These are phyloP conservation scores for Saturnispora mendoncae DNA, from an alignment of 805 yeast genomes.

Conservation along the genomic window DNA sequence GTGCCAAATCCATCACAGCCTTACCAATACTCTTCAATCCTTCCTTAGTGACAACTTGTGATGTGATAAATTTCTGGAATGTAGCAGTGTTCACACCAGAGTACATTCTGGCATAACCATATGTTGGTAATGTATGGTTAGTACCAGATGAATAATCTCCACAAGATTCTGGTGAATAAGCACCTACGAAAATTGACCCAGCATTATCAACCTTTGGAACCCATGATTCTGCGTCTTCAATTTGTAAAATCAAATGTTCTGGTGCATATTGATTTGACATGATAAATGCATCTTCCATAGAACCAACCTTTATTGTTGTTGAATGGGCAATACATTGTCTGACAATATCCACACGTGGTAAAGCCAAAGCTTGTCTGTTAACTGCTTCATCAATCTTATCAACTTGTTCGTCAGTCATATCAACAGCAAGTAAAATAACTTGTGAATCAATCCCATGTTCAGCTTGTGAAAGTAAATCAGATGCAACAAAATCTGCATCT, in stretches of 20 bases:
- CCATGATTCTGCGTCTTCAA: conserved; percentile 64
- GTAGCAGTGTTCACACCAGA: conserved; percentile 96
- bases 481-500: conserved; percentile 95
- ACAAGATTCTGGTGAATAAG: conserved; percentile 93
- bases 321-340: conserved; percentile 91
- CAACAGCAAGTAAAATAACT: conserved; percentile 83
- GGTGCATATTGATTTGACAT: conserved; percentile 92
- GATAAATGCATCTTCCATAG: conserved; percentile 73
- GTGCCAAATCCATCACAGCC: conserved; percentile 94
- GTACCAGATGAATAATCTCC: conserved; percentile 99
- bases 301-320: conserved; percentile 59
- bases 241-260: conserved; percentile 91
- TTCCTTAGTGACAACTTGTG: conserved; percentile 79
- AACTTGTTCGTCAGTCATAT: conserved; percentile 50
- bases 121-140: conserved; percentile 96
- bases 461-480: conserved; percentile 93
- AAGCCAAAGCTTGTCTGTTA: conserved; percentile 66
- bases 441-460: conserved; percentile 99
- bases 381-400: conserved; percentile 73
- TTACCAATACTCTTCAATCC: conserved; percentile 88
- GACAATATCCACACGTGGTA: conserved; percentile 91
- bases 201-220: conserved; percentile 80
- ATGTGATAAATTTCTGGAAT: conserved; percentile 89
- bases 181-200: conserved; percentile 94
- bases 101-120: conserved; percentile 96